Base-by-base conservation (phyloP, 371 early-diverging fungal genomes). In the Mortierella sp. region DNA sequence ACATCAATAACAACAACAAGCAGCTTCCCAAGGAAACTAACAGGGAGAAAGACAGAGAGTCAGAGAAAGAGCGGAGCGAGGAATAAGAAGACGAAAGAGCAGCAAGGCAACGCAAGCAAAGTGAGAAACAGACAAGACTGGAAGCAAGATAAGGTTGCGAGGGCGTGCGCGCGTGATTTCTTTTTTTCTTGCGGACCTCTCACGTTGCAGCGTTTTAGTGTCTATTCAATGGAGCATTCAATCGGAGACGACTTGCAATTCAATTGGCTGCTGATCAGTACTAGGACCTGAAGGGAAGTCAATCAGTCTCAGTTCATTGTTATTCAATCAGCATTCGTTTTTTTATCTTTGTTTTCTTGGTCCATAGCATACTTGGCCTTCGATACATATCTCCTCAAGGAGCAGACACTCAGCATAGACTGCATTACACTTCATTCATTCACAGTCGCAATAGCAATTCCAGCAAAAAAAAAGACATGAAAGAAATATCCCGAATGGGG, bases 81-180 rank as follows among this genome's bases (percentile, higher is more conserved):
- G 60, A 38, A 54, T 24, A 28, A 38, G 54, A 38, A 70, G 52
- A n/a, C n/a, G n/a, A 42, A 19, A 57, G 16, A 34, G 71, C 19
- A 38, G 21, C 26, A 54, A 21, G 21, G 44, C 7, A 48, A 5
- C 1, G 8, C 26, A 14, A 28, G 19, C 34, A 63, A 34, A 57
- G 26, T 11, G 34, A 60, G 45, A 28, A 31, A 50, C 31, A 77
- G 72, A 55, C 21, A 28, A 34, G 72, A 57, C n/a, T 38, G 47
- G 48, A 71, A 21, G 68, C 68, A 68, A 65, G 65, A 65, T 65
- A 65, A 65, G 65, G 65, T 65, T 65, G 16, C 38, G 65, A 65
- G 63, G 52, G 65, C 63, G 21, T 21, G 65, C 38, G 65, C 65
- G 65, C 65, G 65, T 65, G 65, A 65, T 65, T 65, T 34, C 16